phyloP scores from a whole-genome alignment of 116 monocot genomes.

The Iris pallida region DNA sequence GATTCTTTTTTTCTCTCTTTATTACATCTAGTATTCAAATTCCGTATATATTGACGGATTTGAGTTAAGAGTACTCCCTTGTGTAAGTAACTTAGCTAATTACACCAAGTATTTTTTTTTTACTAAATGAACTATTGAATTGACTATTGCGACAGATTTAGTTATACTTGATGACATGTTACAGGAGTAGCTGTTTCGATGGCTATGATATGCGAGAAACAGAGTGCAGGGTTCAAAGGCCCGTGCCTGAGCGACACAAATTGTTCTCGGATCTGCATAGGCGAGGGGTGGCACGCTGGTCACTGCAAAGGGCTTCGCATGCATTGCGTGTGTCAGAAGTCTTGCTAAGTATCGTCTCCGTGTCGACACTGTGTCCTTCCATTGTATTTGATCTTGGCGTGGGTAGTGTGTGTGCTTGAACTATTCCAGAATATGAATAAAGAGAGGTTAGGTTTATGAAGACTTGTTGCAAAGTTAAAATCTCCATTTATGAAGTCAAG shows the following conservation, averaged over 20 bases:
- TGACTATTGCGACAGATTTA: background rate
- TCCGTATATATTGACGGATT: background rate
- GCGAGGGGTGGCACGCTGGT: background rate
- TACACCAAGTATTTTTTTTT: background rate
- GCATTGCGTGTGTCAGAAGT: background rate
- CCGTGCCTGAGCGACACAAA: conserved; percentile 9
- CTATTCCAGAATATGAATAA: background rate
- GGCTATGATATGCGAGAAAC: conserved; percentile 10
- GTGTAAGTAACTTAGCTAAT: background rate
- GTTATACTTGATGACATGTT: background rate
- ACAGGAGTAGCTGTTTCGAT: background rate
- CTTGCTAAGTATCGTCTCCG: too few species aligned
- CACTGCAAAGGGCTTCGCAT: background rate
- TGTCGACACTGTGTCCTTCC: too few species aligned
- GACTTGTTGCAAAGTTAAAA: too few species aligned
- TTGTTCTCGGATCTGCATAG: conserved; percentile 3
- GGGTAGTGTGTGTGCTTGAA: background rate
- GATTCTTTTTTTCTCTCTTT: too few species aligned
- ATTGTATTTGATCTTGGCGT: background rate
- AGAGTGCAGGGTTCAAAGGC: conserved; percentile 5
- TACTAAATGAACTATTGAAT: background rate
- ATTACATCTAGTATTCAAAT: background rate
- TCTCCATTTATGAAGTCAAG: background rate
- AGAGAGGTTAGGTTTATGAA: background rate
- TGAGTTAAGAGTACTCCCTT: background rate